These are phyloP conservation scores for Globisporangium yorkense DNA, from an alignment of 352 stramenopile species.

Conservation along the genomic window DNA sequence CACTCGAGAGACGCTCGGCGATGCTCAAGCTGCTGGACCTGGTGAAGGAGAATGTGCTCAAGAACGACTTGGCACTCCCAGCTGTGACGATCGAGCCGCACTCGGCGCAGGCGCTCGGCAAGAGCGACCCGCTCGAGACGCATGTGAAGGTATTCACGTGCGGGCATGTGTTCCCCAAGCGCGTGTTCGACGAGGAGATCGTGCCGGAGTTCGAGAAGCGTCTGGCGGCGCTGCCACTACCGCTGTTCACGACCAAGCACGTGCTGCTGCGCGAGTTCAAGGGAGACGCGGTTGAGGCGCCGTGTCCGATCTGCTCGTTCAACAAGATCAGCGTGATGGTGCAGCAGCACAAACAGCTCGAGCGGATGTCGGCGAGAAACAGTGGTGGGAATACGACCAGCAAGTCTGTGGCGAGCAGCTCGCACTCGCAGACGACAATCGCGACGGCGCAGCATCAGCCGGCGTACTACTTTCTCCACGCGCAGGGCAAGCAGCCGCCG, in stretches of 20 bases:
- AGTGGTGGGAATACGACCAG: background rate
- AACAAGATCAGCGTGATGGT: constrained; percentile 72
- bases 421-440: background rate
- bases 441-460: background rate
- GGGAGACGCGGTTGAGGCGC: constrained; percentile 49
- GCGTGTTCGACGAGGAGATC: constrained; percentile 83
- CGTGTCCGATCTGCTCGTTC: constrained; percentile 76
- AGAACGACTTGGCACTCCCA: constrained; percentile 56
- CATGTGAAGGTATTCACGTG: constrained; percentile 85
- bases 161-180: constrained; percentile 78
- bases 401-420: background rate
- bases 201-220: constrained; percentile 77
- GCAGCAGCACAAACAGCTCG: constrained; percentile 23
- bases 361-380: background rate
- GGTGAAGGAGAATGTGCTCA: constrained; percentile 69
- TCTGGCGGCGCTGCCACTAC: constrained; percentile 53
- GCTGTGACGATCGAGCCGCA: constrained; percentile 56
- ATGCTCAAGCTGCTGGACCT: constrained; percentile 46
- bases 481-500: constrained; percentile 4
- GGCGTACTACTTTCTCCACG: constrained; percentile 59
- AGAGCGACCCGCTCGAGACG: constrained; percentile 81
- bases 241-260: constrained; percentile 58
- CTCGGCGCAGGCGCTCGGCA: constrained; percentile 58
- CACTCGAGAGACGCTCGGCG: constrained; percentile 4
- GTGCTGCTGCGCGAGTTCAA: constrained; percentile 66